phyloP scores from a whole-genome alignment of 2,329 filamentous ascomycete genomes.

The Neoscytalidium dimidiatum region DNA sequence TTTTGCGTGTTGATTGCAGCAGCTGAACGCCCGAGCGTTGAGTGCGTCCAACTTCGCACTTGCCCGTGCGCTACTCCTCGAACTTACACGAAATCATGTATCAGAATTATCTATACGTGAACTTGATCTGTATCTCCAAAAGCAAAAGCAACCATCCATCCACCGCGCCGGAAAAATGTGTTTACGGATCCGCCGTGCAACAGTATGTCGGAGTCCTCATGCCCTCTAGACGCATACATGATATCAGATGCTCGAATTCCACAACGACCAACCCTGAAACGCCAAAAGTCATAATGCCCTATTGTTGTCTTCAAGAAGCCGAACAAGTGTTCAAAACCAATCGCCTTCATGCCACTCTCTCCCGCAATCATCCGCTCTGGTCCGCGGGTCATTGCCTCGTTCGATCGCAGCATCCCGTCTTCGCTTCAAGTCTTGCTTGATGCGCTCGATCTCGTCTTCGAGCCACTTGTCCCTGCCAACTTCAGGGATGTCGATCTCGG shows the following conservation, averaged over 20 bases:
- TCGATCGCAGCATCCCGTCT: conserved; percentile 47
- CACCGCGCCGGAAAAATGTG: neutral
- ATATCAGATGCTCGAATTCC: neutral
- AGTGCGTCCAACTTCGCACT: neutral
- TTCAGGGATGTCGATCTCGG: conserved; percentile 39
- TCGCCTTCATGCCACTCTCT: conserved; percentile 58
- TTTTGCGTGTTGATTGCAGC: too few relatives aligned
- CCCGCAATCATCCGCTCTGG: conserved; percentile 55
- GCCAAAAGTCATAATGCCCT: neutral
- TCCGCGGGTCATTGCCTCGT: conserved; percentile 53
- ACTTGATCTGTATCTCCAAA: neutral
- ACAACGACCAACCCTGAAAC: neutral
- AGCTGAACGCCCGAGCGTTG: neutral
- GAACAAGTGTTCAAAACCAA: conserved; percentile 46
- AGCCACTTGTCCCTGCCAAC: conserved; percentile 47
- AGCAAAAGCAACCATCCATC: neutral
- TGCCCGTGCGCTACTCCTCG: neutral
- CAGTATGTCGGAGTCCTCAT: neutral
- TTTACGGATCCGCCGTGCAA: neutral
- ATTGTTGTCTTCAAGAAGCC: neutral
- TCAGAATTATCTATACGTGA: neutral
- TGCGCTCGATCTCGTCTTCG: conserved; percentile 44
- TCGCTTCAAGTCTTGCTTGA: conserved; percentile 43
- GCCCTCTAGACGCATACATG: neutral
- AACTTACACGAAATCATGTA: neutral